Base-by-base conservation (phyloP, 768 basidiomycete species). In the Cystofilobasidium macerans region DNA sequence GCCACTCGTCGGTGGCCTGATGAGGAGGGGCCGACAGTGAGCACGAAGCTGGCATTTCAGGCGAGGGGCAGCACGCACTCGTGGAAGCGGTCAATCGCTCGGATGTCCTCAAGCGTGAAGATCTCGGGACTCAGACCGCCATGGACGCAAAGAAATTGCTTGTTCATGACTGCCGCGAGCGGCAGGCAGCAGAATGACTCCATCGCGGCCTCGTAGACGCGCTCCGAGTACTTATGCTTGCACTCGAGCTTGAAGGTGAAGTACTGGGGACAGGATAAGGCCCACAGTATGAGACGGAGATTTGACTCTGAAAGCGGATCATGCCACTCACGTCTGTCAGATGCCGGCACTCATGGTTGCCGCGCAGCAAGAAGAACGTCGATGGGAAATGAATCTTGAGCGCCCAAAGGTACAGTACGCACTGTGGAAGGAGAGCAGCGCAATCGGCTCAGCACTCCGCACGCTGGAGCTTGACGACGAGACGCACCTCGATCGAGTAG, bases 381-480 rank as follows among this genome's bases (percentile, higher is more conserved):
- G 93, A 85, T 60, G 95, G 95, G 77, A 97, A 98, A 92, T 94
- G 97, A 76, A 99, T 97, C 80, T 99, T 99, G 76, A 99, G 81
- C 2, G 91, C 83, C 93, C 93, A 99, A 33, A 99, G 82, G 76
- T 99, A 99, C 54, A 98, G 79, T 24, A 98, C 94, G 75, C 94
- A 98, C 93, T 98, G 73, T 0, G 38, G 3, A 30, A 9, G 64
- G 33, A n/a, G 48, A 42, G 48, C 20, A 45, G 18, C n/a, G 43
- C 57, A 24, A 42, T 28, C 40, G 16, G 30, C 9, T 40, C 47
- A 26, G 26, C 24, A 18, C 32, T 59, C 58, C 22, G 35, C n/a
- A 40, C 30, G 6, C 20, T 14, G 40, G 13, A 2, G 26, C 24
- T 40, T 32, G 20, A 35, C 16, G 40, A 48, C 22, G 68, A 47